Evolutionary conservation across 768 basidiomycete species (phyloP).

Genomic region (Psilocybe subaeruginosa): DNA sequence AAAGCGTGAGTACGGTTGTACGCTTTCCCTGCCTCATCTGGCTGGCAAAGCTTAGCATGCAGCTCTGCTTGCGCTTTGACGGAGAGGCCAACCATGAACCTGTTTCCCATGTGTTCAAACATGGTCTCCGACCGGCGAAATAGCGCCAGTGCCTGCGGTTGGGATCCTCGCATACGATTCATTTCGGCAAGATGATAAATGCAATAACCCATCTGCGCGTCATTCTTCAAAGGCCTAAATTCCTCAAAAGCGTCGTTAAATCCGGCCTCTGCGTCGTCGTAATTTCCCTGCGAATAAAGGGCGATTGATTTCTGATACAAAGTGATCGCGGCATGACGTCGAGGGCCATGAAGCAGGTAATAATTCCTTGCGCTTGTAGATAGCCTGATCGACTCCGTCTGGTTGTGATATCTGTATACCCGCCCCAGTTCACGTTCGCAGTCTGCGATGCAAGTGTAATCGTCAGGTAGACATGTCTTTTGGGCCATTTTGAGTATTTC

Average conservation of each 20-base stretch:
- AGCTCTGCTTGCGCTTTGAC: constrained; percentile 6
- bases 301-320: constrained; percentile 1
- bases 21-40: neutral
- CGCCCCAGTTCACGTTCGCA: constrained; percentile 1
- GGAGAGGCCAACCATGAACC: constrained; percentile 6
- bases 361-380: neutral
- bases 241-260: neutral
- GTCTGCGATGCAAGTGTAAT: neutral
- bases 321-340: neutral
- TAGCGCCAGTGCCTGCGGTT: neutral
- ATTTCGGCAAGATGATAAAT: constrained; percentile 9
- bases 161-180: constrained; percentile 4
- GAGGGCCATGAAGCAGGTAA: constrained; percentile 2
- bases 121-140: neutral
- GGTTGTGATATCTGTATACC: neutral
- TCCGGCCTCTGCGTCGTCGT: neutral
- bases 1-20: neutral
- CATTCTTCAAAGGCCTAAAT: neutral
- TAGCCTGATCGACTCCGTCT: neutral
- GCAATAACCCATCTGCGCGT: neutral
- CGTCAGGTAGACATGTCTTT: neutral
- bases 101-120: constrained; percentile 7
- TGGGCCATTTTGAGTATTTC: neutral
- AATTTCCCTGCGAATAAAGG: neutral
- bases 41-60: constrained; percentile 2